Conservation (phyloP, 1,284 basidiomycete genomes). For the Flammula alnicola region DNA sequence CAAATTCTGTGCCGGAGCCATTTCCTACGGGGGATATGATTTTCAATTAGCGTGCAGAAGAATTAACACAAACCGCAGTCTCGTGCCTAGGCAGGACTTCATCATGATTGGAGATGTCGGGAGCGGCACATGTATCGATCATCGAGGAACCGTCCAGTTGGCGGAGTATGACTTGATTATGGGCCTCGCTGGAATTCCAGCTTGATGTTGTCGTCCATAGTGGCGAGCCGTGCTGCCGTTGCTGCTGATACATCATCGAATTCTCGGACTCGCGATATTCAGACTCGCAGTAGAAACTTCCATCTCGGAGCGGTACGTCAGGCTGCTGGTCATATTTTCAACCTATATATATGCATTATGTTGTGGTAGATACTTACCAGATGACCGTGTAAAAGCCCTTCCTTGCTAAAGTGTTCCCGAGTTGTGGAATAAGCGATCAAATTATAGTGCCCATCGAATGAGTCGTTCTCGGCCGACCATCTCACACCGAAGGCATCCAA, state of each 20-base stretch:
- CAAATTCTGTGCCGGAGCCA: too few species aligned
- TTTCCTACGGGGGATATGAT: too few species aligned
- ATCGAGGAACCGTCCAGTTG: not conserved
- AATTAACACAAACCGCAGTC: too few species aligned
- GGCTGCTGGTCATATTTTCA: too few species aligned
- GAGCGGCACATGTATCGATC: not conserved
- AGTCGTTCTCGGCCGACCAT: not conserved
- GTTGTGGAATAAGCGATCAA: not conserved
- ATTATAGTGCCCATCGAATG: not conserved
- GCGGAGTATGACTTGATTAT: not conserved
- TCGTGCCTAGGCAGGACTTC: too few species aligned
- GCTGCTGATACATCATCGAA: too few species aligned
- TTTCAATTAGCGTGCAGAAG: too few species aligned
- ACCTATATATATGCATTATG: too few species aligned
- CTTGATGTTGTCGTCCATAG: not conserved
- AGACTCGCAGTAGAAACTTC: too few species aligned
- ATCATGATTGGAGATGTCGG: too few species aligned
- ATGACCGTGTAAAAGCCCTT: too few species aligned
- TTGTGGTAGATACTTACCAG: too few species aligned
- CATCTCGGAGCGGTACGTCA: not conserved
- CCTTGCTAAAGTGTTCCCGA: not conserved
- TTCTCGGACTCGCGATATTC: not conserved
- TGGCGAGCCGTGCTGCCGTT: not conserved
- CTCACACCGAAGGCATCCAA: not conserved
- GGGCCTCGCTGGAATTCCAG: not conserved